Evolutionary conservation across 768 basidiomycete genomes (phyloP).

Genomic region (Suillus plorans): DNA sequence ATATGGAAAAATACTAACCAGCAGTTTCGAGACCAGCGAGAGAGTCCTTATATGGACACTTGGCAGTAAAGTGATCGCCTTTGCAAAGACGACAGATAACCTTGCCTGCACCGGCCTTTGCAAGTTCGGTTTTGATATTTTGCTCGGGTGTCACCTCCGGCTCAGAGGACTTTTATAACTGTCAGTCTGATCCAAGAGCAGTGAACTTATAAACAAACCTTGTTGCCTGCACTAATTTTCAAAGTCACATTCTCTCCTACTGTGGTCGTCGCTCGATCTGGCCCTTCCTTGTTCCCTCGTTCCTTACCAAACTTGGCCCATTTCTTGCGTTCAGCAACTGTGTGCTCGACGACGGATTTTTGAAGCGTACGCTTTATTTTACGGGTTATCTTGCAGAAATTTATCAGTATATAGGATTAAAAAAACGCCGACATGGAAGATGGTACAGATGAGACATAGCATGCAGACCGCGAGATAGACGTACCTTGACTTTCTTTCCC

Average conservation of each 20-base stretch:
- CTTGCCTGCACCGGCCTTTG: slow-evolving; percentile 79
- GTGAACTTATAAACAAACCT: slow-evolving; percentile 36
- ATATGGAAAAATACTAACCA: slow-evolving; percentile 36
- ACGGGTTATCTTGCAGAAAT: slow-evolving; percentile 66
- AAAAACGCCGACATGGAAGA: not conserved
- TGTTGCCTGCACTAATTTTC: slow-evolving; percentile 63
- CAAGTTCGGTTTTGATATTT: slow-evolving; percentile 61
- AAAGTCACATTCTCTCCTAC: slow-evolving; percentile 75
- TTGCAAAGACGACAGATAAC: slow-evolving; percentile 93
- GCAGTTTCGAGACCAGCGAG: slow-evolving; percentile 71
- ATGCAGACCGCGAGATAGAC: slow-evolving; percentile 12
- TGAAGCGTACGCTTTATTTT: slow-evolving; percentile 84
- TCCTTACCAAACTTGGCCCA: slow-evolving; percentile 96
- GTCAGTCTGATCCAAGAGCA: not conserved
- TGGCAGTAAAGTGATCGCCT: slow-evolving; percentile 96
- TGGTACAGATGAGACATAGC: not conserved
- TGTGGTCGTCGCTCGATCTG: slow-evolving; percentile 91
- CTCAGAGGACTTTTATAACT: slow-evolving; percentile 51
- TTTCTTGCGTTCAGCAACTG: slow-evolving; percentile 89
- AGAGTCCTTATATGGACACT: slow-evolving; percentile 97
- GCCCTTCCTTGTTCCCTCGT: slow-evolving; percentile 82
- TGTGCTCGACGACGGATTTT: slow-evolving; percentile 91
- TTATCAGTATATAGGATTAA: not conserved
- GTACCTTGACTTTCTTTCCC: slow-evolving; percentile 92
- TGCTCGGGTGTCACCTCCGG: slow-evolving; percentile 66